Conservation (phyloP, 148 eudicot genomes). For the Vaccinium corymbosum region DNA sequence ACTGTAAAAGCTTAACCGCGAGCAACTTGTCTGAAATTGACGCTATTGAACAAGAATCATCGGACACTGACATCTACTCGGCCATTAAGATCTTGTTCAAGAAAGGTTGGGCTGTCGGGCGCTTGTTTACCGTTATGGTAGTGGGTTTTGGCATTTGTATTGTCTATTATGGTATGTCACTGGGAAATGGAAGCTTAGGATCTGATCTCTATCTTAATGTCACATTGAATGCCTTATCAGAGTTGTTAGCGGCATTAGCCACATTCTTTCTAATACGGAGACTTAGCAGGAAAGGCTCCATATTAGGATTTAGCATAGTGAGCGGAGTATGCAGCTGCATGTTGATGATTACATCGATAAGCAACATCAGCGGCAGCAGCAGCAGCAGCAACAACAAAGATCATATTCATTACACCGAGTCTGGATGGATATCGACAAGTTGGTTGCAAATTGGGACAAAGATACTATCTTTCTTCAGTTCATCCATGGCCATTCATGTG, state of each 20-base stretch:
- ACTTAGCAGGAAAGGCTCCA: constrained; percentile 26
- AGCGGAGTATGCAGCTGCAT: constrained; percentile 48
- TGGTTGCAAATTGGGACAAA: constrained; percentile 34
- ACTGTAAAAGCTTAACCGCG: not conserved
- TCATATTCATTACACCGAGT: not conserved
- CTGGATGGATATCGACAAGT: not conserved
- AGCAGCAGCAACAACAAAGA: too few relatives aligned
- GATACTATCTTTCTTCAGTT: constrained; percentile 43
- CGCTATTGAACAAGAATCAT: not conserved
- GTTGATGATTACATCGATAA: not conserved
- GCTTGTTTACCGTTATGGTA: constrained; percentile 33
- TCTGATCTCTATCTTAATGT: constrained; percentile 52
- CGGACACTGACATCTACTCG: constrained; percentile 29
- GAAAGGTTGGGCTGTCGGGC: constrained; percentile 40
- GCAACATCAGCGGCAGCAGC: not conserved
- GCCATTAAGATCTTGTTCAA: constrained; percentile 37
- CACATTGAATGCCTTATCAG: constrained; percentile 46
- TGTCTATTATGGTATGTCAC: constrained; percentile 68
- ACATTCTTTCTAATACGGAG: constrained; percentile 39
- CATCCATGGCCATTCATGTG: constrained; percentile 47
- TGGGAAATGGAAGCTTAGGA: constrained; percentile 48
- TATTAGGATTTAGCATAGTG: constrained; percentile 32
- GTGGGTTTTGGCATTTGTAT: constrained; percentile 53
- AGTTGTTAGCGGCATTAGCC: constrained; percentile 41
- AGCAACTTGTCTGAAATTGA: not conserved